These are phyloP conservation scores for Moesziomyces sp. DNA, from an alignment of 1,284 basidiomycete genomes.

Conservation along the genomic window DNA sequence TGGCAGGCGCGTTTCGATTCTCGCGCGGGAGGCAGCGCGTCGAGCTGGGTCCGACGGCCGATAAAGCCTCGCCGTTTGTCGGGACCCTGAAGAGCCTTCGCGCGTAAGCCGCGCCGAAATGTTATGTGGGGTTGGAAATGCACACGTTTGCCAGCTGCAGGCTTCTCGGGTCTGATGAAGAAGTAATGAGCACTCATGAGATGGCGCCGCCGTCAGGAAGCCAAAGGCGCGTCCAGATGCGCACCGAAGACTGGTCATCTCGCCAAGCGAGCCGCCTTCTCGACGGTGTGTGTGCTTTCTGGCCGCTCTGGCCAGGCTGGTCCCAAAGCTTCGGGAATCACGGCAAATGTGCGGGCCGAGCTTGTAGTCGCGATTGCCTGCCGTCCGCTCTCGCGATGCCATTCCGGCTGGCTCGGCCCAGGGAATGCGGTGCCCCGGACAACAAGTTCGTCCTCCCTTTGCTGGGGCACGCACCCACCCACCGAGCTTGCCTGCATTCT, in stretches of 20 bases:
- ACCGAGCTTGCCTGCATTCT: background rate
- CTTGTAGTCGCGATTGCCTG: too few relatives aligned
- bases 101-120: background rate
- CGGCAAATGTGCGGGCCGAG: too few relatives aligned
- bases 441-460: too few relatives aligned
- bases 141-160: too few relatives aligned
- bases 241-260: background rate
- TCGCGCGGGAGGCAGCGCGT: conserved; percentile 14
- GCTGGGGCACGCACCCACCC: too few relatives aligned
- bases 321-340: background rate
- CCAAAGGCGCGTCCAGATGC: background rate
- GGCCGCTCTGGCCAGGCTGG: background rate
- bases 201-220: too few relatives aligned
- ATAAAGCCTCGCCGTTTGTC: conserved; percentile 17
- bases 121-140: background rate
- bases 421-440: too few relatives aligned
- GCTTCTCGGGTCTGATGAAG: background rate
- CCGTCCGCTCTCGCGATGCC: too few relatives aligned
- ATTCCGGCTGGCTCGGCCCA: too few relatives aligned
- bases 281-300: background rate
- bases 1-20: background rate
- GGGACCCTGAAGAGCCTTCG: conserved; percentile 14
- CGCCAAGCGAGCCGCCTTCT: too few relatives aligned
- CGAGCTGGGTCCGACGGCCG: conserved; percentile 25
- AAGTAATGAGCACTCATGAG: background rate